Evolutionary conservation across 2,329 filamentous ascomycete genomes (phyloP).

Genomic region (Teratosphaeria gauchensis): DNA sequence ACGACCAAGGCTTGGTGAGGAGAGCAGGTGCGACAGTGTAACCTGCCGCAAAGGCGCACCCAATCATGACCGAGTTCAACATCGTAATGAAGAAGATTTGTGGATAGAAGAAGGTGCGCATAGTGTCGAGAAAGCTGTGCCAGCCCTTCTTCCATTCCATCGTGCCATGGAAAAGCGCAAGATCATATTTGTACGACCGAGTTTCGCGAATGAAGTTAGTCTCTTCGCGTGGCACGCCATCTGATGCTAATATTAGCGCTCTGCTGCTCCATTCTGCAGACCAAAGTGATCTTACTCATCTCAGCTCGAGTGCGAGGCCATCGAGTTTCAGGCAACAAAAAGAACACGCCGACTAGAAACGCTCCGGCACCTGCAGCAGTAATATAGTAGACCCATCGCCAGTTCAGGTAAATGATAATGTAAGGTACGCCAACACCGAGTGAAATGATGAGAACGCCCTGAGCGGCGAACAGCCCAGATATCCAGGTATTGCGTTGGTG

Average conservation of each 20-base stretch:
- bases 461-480: conserved; percentile 18
- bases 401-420: conserved; percentile 18
- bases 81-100: conserved; percentile 25
- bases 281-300: conserved; percentile 10
- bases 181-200: conserved; percentile 16
- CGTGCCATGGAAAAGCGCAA: conserved; percentile 15
- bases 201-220: conserved; percentile 2
- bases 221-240: background rate
- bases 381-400: conserved; percentile 23
- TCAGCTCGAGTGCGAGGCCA: conserved; percentile 17
- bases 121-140: conserved; percentile 20
- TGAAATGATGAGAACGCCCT: conserved; percentile 21
- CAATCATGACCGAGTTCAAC: conserved; percentile 23
- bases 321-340: conserved; percentile 22
- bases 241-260: background rate
- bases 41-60: conserved; percentile 16
- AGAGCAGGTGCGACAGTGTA: conserved; percentile 20
- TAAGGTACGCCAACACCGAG: conserved; percentile 21
- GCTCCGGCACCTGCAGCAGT: conserved; percentile 14
- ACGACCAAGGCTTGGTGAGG: conserved; percentile 15
- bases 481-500: conserved; percentile 25
- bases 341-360: conserved; percentile 17
- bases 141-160: conserved; percentile 17
- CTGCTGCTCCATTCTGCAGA: background rate
- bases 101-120: conserved; percentile 23